phyloP scores from a whole-genome alignment of 306 rosid species.

The Cercis canadensis region DNA sequence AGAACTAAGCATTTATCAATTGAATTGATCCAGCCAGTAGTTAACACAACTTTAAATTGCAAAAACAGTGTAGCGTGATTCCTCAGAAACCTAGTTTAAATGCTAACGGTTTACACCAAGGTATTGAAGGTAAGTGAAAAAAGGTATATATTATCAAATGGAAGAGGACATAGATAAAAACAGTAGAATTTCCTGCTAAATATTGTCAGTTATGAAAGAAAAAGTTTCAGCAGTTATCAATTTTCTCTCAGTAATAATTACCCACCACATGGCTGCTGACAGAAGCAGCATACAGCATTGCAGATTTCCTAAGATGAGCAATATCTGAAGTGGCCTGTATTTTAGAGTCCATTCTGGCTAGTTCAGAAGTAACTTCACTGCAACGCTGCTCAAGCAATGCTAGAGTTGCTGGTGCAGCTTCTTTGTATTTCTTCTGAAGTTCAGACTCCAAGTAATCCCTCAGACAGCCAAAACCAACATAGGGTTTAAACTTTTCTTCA shows the following conservation, averaged over 20 bases:
- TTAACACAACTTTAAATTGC: background rate
- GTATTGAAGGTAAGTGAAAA: background rate
- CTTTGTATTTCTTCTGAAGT: slow-evolving; percentile 96
- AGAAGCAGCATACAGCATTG: slow-evolving; percentile 84
- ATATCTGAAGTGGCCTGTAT: slow-evolving; percentile 89
- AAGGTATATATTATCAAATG: no score
- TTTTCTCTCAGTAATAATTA: background rate
- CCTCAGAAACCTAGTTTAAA: background rate
- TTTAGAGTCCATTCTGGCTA: slow-evolving; percentile 71
- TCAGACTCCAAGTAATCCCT: slow-evolving; percentile 88
- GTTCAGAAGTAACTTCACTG: slow-evolving; percentile 70
- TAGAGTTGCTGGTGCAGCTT: slow-evolving; percentile 96
- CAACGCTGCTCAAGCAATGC: slow-evolving; percentile 98
- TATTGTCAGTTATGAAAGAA: background rate
- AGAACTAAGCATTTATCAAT: background rate
- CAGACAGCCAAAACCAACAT: slow-evolving; percentile 79
- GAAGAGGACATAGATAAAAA: background rate
- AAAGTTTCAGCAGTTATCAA: slow-evolving; percentile 5
- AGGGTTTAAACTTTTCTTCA: slow-evolving; percentile 80
- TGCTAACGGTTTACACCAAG: slow-evolving; percentile 1
- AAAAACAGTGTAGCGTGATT: background rate
- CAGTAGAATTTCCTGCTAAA: background rate
- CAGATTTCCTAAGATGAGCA: slow-evolving; percentile 84
- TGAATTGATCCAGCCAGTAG: background rate
- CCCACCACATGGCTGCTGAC: slow-evolving; percentile 91